Base-by-base conservation (phyloP, 768 basidiomycete species). In the Amanita rubescens region DNA sequence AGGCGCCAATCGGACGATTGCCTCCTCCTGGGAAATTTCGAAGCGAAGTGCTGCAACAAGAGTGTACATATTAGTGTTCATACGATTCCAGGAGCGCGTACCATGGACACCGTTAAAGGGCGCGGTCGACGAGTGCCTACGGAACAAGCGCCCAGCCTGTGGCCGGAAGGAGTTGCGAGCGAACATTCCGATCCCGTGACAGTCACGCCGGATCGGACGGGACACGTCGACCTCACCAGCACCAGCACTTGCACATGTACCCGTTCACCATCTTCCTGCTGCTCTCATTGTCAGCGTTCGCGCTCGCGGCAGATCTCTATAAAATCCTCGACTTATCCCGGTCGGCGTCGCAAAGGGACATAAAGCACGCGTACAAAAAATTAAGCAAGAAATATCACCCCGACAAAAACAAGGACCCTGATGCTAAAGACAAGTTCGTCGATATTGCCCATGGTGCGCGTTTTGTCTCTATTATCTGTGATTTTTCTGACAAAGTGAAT, bases 341-440 rank as follows among this genome's bases (percentile, higher is more conserved):
- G 59, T 85, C 88, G 41, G 91, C 93, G 12, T 85, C 86, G 34
- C 90, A 94, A 41, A 83, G 82, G 63, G 93, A 95, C 63, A 91
- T 97, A 65, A 81, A 87, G 68, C 86, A 89, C 59, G 91, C 94
- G 2, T 97, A 96, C 72, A 93, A 93, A 68, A 84, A 82, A 60
- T 75, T 94, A 15, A 91, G 90, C 67, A 83, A 83, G 62, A 90
- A 85, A 70, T 92, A 79, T 53, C 94, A 98, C 63, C 95, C 95
- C 0, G 95, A 99, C 75, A 96, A 95, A 75, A 96, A 94, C 69
- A 87, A 85, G 62, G 89, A 88, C 14, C 78, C 84, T 51, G 84
- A 74, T 2, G 89, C 93, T 11, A 86, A 93, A 63, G 80, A 80
- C 52, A 87, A 78, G 64, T 98, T 98, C 66, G 90, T 96, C 19